phyloP scores from a whole-genome alignment of 169 alveolate genomes.

The Besnoitia besnoiti region DNA sequence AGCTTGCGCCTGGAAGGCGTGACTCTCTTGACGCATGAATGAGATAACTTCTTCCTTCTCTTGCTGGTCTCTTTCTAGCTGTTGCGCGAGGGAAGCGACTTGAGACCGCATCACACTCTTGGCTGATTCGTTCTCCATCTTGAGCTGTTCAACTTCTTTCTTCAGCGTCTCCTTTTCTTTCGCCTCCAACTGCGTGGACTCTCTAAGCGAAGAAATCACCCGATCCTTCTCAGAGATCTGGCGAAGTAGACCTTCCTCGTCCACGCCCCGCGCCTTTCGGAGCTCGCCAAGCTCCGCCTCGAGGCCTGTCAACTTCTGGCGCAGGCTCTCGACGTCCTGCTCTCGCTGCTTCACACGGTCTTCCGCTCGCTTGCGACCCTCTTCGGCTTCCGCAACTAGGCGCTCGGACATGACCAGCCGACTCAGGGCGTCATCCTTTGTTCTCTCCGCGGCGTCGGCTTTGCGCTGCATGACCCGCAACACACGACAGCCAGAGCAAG shows the following conservation, averaged over 20 bases:
- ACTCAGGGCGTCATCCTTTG: slow-evolving; percentile 20
- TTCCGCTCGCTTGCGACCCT: not conserved
- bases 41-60: not conserved
- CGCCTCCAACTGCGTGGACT: not conserved
- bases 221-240: not conserved
- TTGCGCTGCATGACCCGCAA: not conserved
- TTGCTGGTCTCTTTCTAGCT: not conserved
- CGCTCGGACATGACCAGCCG: not conserved
- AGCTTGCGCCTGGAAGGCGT: not conserved
- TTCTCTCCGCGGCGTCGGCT: not conserved
- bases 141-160: not conserved
- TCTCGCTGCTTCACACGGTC: not conserved
- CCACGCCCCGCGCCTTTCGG: not conserved
- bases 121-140: not conserved
- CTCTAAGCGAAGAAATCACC: not conserved
- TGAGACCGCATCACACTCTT: not conserved
- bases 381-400: not conserved
- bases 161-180: not conserved
- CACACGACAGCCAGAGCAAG: not conserved
- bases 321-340: not conserved
- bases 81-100: slow-evolving; percentile 23
- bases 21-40: not conserved
- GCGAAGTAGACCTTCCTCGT: not conserved
- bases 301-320: not conserved
- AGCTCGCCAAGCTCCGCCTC: not conserved